Percentiles rank a stretch among this genome's conserved stretches.
phyloP scores from a whole-genome alignment of 257 asterid species.

The Fraxinus anomala region DNA sequence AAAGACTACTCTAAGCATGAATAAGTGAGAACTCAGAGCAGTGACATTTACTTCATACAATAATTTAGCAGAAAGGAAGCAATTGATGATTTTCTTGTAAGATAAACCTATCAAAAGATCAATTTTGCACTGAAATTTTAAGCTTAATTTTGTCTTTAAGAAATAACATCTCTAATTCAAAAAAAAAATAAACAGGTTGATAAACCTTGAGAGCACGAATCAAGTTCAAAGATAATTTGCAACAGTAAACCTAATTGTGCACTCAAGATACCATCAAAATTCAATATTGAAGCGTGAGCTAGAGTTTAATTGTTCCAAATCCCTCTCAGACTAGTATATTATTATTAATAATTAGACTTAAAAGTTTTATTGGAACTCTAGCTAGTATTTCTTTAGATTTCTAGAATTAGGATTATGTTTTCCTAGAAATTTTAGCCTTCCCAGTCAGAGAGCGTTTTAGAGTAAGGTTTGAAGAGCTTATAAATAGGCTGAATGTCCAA shows the following conservation, averaged over 20 bases:
- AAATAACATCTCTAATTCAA: background rate
- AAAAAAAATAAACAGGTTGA: background rate
- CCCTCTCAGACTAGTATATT: background rate
- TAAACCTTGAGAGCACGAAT: background rate
- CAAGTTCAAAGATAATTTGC: background rate
- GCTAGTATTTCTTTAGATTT: no score
- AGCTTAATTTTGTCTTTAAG: background rate
- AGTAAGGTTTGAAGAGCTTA: no score
- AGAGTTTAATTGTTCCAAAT: background rate
- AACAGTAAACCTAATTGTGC: background rate
- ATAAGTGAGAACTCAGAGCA: no score
- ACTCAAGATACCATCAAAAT: background rate
- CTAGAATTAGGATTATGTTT: no score
- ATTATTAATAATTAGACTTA: background rate
- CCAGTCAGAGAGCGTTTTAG: no score
- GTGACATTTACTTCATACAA: background rate
- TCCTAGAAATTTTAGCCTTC: no score
- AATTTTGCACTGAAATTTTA: background rate
- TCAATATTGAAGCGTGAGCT: background rate
- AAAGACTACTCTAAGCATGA: no score
- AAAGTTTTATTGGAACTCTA: no score
- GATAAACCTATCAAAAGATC: background rate
- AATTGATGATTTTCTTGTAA: background rate
- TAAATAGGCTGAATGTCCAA: no score
- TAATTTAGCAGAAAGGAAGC: background rate